Evolutionary conservation across 139 green algal species (phyloP).

Genomic region (Klebsormidium nitens): DNA sequence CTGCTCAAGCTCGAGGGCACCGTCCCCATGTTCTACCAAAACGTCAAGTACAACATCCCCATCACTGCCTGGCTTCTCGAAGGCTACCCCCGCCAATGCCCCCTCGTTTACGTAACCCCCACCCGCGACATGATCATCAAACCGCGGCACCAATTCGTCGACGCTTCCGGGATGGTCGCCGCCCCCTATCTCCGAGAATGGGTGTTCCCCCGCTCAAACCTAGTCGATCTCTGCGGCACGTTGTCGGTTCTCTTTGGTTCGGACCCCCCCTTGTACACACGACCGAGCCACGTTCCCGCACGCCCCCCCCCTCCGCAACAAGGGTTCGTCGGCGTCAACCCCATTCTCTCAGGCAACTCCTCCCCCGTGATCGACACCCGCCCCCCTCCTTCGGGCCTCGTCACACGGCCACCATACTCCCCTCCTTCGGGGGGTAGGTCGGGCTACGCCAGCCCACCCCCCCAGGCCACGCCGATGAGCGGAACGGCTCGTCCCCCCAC

Average conservation of each 20-base stretch:
- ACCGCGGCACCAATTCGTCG: conserved; percentile 63
- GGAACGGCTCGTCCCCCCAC: neutral
- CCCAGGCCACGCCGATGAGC: neutral
- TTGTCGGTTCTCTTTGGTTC: conserved; percentile 69
- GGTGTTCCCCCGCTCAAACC: conserved; percentile 42
- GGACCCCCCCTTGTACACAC: conserved; percentile 77
- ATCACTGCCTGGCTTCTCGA: conserved; percentile 76
- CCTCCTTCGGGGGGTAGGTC: neutral
- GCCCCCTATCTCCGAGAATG: conserved; percentile 33
- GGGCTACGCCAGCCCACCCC: neutral
- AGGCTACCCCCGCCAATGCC: conserved; percentile 60
- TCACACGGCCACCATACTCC: no score
- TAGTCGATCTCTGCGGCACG: conserved; percentile 50
- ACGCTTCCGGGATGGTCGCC: conserved; percentile 57
- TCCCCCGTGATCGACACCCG: neutral
- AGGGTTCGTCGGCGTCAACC: neutral
- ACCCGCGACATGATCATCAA: conserved; percentile 89
- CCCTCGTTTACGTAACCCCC: conserved; percentile 73
- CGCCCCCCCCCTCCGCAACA: neutral
- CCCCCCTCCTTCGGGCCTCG: neutral
- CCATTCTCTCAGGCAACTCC: neutral
- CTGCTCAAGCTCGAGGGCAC: conserved; percentile 78
- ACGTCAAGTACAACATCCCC: conserved; percentile 90
- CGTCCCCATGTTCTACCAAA: conserved; percentile 78
- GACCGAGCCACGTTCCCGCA: conserved; percentile 39